Conservation (phyloP, 805 yeast genomes). For the Millerozyma acaciae region DNA sequence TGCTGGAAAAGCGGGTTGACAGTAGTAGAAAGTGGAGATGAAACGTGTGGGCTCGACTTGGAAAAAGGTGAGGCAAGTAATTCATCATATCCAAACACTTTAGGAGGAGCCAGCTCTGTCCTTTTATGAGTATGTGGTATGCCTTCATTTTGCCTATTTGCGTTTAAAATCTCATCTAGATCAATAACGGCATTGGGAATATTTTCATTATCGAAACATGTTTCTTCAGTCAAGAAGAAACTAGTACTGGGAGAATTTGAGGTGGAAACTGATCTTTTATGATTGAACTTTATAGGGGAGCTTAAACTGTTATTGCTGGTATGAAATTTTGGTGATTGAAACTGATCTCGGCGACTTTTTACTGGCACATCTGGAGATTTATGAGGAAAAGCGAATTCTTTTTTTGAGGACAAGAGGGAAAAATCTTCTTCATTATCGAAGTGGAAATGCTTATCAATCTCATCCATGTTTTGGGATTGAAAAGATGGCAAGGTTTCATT, state of each 20-base stretch:
- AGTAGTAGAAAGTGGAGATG: conserved; percentile 17
- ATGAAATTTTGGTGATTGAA: conserved; percentile 12
- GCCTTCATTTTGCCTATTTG: conserved; percentile 18
- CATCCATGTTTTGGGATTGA: too few species aligned
- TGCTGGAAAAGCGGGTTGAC: conserved; percentile 22
- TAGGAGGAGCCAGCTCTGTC: conserved; percentile 19
- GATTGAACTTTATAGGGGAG: conserved; percentile 30
- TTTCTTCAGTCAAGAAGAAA: conserved; percentile 29
- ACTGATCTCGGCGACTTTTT: conserved; percentile 3
- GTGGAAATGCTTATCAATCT: conserved; percentile 22
- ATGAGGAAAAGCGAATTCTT: conserved; percentile 29
- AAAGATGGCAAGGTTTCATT: too few species aligned
- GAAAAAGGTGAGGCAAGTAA: conserved; percentile 29
- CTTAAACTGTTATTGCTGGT: conserved; percentile 18
- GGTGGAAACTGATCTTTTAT: conserved; percentile 18
- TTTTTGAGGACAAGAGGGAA: conserved; percentile 14
- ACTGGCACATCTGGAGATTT: conserved; percentile 13
- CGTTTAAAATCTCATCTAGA: conserved; percentile 34
- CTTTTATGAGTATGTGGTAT: conserved; percentile 12
- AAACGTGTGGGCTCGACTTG: conserved; percentile 13
- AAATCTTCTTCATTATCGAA: conserved; percentile 39
- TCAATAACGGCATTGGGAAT: conserved; percentile 40
- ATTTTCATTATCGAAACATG: conserved; percentile 21
- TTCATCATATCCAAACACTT: conserved; percentile 21
- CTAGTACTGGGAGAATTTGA: conserved; percentile 17